phyloP scores from a whole-genome alignment of 2,329 filamentous ascomycete species.

The Colletotrichum sp. region DNA sequence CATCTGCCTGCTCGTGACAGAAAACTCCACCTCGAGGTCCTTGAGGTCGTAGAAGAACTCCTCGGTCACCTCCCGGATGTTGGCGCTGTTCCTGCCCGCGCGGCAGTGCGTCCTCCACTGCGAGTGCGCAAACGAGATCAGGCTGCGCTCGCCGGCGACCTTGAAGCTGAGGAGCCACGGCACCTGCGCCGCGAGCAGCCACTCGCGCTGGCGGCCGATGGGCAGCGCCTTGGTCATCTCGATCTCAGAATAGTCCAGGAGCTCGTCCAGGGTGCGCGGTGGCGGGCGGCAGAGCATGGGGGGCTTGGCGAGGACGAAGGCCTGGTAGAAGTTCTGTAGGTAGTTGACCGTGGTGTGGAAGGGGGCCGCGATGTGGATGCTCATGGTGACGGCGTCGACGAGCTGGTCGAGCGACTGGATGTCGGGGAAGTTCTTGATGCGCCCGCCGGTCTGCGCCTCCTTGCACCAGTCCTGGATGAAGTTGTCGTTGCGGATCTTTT shows the following conservation, averaged over 20 bases:
- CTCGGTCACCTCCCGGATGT: constrained; percentile 29
- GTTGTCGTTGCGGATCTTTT: constrained; percentile 30
- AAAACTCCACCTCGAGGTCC: constrained; percentile 31
- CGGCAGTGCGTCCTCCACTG: constrained; percentile 35
- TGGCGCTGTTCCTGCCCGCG: constrained; percentile 22
- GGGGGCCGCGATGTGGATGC: constrained; percentile 55
- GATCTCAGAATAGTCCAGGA: constrained; percentile 33
- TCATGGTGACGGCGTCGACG: constrained; percentile 53
- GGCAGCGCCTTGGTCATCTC: constrained; percentile 46
- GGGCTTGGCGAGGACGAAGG: constrained; percentile 51
- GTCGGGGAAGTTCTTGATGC: constrained; percentile 46
- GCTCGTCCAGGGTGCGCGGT: constrained; percentile 32
- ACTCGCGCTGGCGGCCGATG: constrained; percentile 44
- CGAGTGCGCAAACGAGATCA: constrained; percentile 45
- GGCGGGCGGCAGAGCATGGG: constrained; percentile 38
- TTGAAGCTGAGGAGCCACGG: constrained; percentile 50
- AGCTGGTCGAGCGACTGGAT: constrained; percentile 46
- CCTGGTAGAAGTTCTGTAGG: constrained; percentile 54
- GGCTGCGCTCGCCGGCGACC: constrained; percentile 42
- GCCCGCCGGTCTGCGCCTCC: constrained; percentile 43
- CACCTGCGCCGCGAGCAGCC: constrained; percentile 49
- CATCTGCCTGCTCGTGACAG: constrained; percentile 35
- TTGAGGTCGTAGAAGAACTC: constrained; percentile 31
- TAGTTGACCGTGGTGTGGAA: constrained; percentile 58
- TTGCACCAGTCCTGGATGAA: constrained; percentile 43